Conservation (phyloP, 495 filamentous ascomycete species). For the Amorphotheca resinae region DNA sequence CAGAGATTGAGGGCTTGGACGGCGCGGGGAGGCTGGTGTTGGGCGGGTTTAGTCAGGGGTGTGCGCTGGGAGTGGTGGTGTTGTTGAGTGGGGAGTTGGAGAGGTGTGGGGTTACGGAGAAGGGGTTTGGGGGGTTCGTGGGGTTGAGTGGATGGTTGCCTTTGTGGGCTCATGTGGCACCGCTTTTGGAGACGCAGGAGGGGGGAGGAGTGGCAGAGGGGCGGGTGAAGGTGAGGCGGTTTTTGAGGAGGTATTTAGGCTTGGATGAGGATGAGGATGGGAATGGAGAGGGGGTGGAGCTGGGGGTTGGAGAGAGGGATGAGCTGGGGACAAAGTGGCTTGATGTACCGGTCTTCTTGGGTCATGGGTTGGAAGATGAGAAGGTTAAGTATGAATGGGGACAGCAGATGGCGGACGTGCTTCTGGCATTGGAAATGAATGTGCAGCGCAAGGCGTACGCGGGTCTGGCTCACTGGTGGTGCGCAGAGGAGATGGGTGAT, state of each 20-base stretch:
- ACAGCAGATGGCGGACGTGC: not conserved
- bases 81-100: constrained; percentile 6
- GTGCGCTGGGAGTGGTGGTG: constrained; percentile 7
- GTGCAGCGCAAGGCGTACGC: not conserved
- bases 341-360: not conserved
- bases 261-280: not conserved
- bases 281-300: not conserved
- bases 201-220: not conserved
- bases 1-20: not conserved
- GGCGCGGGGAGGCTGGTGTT: constrained; percentile 1
- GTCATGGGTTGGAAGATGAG: constrained; percentile 8
- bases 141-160: constrained; percentile 14
- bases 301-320: not conserved
- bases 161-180: constrained; percentile 3
- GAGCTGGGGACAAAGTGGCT: not conserved
- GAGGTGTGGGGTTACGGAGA: not conserved
- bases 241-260: not conserved
- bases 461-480: constrained; percentile 9
- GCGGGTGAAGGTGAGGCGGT: not conserved
- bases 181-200: not conserved
- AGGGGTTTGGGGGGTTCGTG: constrained; percentile 2
- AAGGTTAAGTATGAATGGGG: constrained; percentile 14
- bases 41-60: constrained; percentile 12
- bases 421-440: constrained; percentile 1
- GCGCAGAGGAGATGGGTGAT: constrained; percentile 6